Conservation (phyloP, 1,284 basidiomycete genomes). For the Ustilago nuda region DNA sequence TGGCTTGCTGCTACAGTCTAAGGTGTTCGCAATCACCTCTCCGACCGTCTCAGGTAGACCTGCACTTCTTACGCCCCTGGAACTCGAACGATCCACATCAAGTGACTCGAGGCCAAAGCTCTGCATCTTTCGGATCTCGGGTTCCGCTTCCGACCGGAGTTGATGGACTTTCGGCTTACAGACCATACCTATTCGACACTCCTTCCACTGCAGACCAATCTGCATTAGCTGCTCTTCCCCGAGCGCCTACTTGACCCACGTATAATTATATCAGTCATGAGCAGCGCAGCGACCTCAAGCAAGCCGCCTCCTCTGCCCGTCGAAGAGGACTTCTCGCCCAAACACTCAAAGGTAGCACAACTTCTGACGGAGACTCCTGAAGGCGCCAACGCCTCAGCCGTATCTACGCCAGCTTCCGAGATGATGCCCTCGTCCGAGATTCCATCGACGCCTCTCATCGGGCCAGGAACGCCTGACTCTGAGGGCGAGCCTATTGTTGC, state of each 20-base stretch:
- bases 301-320: conserved; percentile 17
- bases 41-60: not conserved
- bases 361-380: conserved; percentile 25
- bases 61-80: not conserved
- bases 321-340: conserved; percentile 32
- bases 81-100: not conserved
- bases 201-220: not conserved
- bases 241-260: not conserved
- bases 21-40: not conserved
- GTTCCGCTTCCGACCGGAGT: not conserved
- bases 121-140: not conserved
- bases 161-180: not conserved
- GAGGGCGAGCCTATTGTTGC: conserved; percentile 41
- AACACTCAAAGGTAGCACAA: conserved; percentile 26
- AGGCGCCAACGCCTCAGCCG: conserved; percentile 10
- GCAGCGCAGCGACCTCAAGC: conserved; percentile 4
- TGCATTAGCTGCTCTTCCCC: not conserved
- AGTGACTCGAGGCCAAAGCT: not conserved
- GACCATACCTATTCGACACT: not conserved
- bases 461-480: conserved; percentile 29
- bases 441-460: conserved; percentile 30
- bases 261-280: conserved; percentile 18
- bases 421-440: conserved; percentile 24
- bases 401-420: conserved; percentile 33
- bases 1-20: not conserved